Percentiles rank a stretch among this genome's conserved stretches.
Evolutionary conservation across 1,139 yeast genomes (phyloP).

Genomic region (Taphrina wiesneri): DNA sequence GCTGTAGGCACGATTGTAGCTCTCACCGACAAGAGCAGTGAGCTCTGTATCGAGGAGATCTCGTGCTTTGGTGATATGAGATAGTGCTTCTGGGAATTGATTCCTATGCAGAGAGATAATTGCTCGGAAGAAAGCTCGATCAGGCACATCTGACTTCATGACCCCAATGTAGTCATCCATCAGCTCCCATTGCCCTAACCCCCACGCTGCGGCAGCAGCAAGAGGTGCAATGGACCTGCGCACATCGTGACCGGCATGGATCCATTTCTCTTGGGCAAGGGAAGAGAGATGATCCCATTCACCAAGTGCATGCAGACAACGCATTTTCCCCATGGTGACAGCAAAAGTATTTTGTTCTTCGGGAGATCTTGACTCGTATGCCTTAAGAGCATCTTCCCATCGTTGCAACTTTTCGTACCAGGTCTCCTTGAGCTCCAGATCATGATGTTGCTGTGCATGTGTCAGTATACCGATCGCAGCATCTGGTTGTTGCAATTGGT

Average conservation of each 20-base stretch:
- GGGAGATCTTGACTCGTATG: slow-evolving; percentile 65
- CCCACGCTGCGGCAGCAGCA: slow-evolving; percentile 99
- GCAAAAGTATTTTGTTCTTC: slow-evolving; percentile 59
- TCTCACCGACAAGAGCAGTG: slow-evolving; percentile 91
- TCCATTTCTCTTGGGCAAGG: slow-evolving; percentile 86
- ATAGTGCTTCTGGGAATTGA: slow-evolving; percentile 77
- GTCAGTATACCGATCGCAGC: slow-evolving; percentile 96
- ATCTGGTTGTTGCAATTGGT: slow-evolving; percentile 92
- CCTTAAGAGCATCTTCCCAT: slow-evolving; percentile 96
- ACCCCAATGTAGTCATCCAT: slow-evolving; percentile 89
- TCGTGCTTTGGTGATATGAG: slow-evolving; percentile 78
- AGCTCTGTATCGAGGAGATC: slow-evolving; percentile 89
- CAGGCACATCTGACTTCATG: slow-evolving; percentile 91
- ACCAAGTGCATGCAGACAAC: slow-evolving; percentile 94
- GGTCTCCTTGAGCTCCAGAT: slow-evolving; percentile 87
- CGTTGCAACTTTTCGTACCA: slow-evolving; percentile 97
- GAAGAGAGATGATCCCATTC: slow-evolving; percentile 95
- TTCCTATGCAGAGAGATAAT: slow-evolving; percentile 81
- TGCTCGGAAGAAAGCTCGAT: slow-evolving; percentile 90
- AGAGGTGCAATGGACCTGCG: slow-evolving; percentile 90
- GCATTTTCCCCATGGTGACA: slow-evolving; percentile 94
- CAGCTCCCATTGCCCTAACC: slow-evolving; percentile 94
- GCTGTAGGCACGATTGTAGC: slow-evolving; percentile 94
- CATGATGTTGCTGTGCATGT: slow-evolving; percentile 93
- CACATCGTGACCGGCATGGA: slow-evolving; percentile 65